Evolutionary conservation across 805 yeast species (phyloP).

Genomic region (Candida multigemmis): DNA sequence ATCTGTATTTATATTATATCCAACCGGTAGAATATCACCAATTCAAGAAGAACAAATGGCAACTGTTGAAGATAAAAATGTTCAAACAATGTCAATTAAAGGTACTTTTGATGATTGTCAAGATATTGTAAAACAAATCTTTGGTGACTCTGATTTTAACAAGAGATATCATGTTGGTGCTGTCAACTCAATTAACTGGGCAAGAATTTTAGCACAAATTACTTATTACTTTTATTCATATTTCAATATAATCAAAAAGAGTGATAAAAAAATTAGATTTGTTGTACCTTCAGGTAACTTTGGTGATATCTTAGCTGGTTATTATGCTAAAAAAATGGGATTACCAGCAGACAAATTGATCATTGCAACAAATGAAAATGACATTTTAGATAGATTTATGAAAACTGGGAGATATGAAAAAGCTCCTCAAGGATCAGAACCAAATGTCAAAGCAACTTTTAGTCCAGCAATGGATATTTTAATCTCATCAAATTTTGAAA

Average conservation of each 20-base stretch:
- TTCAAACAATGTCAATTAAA: constrained; percentile 88
- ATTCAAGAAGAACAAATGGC: constrained; percentile 99
- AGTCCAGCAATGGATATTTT: constrained; percentile 99
- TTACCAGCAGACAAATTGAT: constrained; percentile 79
- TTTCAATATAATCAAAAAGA: constrained; percentile 52
- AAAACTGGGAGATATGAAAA: constrained; percentile 81
- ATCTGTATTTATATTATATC: constrained; percentile 92
- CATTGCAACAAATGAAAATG: constrained; percentile 94
- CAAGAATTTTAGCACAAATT: constrained; percentile 94
- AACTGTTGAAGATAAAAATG: constrained; percentile 85
- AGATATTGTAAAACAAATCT: constrained; percentile 87
- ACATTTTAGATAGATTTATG: constrained; percentile 87
- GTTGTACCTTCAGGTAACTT: constrained; percentile 98
- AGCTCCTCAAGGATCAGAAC: constrained; percentile 33
- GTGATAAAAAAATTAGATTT: constrained; percentile 47
- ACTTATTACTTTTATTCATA: constrained; percentile 93
- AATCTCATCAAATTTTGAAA: constrained; percentile 92
- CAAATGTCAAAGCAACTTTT: constrained; percentile 68
- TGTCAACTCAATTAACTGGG: constrained; percentile 98
- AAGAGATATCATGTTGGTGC: constrained; percentile 91
- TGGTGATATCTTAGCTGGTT: constrained; percentile 97
- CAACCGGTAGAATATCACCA: constrained; percentile 95
- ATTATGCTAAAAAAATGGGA: constrained; percentile 92
- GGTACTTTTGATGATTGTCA: constrained; percentile 99
- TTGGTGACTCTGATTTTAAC: constrained; percentile 85